Evolutionary conservation across 1,139 yeast genomes (phyloP), one percentile per base, ranked within the genome.

Genomic region (Geotrichum australiense): DNA sequence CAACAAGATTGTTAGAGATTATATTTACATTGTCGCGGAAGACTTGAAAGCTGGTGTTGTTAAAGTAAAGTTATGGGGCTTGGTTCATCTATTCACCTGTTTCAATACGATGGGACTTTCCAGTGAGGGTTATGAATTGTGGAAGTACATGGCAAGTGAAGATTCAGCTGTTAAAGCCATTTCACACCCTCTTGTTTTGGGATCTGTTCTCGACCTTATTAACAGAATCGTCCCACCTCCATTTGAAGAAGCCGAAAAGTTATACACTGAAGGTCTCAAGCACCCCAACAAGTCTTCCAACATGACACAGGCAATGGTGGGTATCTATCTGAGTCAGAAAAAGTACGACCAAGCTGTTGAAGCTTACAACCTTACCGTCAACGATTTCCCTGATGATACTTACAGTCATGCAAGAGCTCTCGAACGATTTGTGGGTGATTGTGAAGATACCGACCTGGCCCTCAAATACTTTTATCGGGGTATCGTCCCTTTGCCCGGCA

Each of bases 361-460:
- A 26, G 59, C 74, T 30, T 76, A 73, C 54, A 65, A 67, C 45
- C 68, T 68, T 41, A 57, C 75, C 57, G 60, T 53, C 53, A 59
- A 50, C 49, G 59, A 49, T 39, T 62, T 50, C 36, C 53, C 54
- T 33, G 44, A 48, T 55, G 55, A 62, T 53, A 57, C 60, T 38
- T 69, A 76, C 44, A 70, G 75, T 43, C 61, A 76, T 56, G 68
- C 73, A 36, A 83, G 80, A 61, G 78, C 82, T 39, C 94, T 83
- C 62, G 70, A 81, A 50, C 73, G 83, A 2, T 86, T 87, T 55
- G 80, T 87, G 55, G 94, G 95, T 37, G 78, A 77, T 50, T 81
- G 89, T 60, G 77, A 78, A 52, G 93, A 86, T 53, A 69, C 80
- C 40, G 70, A 69, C 25, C 77, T 85, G 37, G 85, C 95, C 4